Evolutionary conservation across 2,329 filamentous ascomycete species (phyloP).

Genomic region (Penicillium capsulatum): DNA sequence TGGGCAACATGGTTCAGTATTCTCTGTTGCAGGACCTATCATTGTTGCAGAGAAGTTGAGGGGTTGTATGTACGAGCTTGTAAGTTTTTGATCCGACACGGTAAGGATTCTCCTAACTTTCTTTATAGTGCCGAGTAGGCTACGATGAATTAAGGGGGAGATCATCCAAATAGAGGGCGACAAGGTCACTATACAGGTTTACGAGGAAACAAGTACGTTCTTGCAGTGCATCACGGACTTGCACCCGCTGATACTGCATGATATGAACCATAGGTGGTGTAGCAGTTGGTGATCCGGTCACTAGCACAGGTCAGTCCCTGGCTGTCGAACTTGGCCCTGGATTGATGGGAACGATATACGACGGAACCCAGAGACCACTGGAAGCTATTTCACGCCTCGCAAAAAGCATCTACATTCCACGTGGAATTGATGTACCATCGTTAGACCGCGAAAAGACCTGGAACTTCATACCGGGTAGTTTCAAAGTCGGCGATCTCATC

Average conservation of each 20-base stretch:
- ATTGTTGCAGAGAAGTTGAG: background rate
- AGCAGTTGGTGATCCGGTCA: slow-evolving; percentile 89
- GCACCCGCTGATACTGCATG: background rate
- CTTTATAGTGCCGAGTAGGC: slow-evolving; percentile 74
- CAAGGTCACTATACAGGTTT: slow-evolving; percentile 96
- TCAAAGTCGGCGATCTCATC: slow-evolving; percentile 96
- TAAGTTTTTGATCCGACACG: background rate
- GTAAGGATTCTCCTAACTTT: background rate
- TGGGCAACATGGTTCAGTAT: background rate
- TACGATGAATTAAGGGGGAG: slow-evolving; percentile 86
- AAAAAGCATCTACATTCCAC: slow-evolving; percentile 93
- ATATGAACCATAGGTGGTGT: slow-evolving; percentile 63
- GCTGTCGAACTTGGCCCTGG: slow-evolving; percentile 97
- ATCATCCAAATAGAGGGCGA: slow-evolving; percentile 97
- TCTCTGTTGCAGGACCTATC: background rate
- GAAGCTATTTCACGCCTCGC: slow-evolving; percentile 73
- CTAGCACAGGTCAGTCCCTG: slow-evolving; percentile 86
- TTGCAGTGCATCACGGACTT: slow-evolving; percentile 7
- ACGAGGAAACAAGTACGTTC: slow-evolving; percentile 84
- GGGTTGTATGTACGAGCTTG: background rate
- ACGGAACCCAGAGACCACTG: slow-evolving; percentile 95
- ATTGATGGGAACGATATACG: slow-evolving; percentile 98
- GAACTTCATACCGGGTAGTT: slow-evolving; percentile 80
- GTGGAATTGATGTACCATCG: slow-evolving; percentile 81
- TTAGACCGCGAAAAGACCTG: slow-evolving; percentile 90